These are phyloP conservation scores for Neurospora crassa DNA, from an alignment of 2,329 filamentous ascomycete genomes.

Conservation along the genomic window DNA sequence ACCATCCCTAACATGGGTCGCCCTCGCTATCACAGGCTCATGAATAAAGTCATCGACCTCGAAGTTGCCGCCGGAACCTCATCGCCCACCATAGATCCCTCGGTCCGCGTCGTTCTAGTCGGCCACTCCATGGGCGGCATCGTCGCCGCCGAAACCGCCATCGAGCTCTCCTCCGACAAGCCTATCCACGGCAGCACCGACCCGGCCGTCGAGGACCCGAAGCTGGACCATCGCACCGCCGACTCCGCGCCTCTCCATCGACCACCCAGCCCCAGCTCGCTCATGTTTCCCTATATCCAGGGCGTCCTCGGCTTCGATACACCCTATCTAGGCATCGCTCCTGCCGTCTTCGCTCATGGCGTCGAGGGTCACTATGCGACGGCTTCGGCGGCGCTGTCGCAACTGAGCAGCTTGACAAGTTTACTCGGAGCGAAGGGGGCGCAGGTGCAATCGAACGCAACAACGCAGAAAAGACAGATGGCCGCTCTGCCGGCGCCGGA, in stretches of 20 bases:
- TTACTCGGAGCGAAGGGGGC: constrained; percentile 46
- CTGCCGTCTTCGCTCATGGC: constrained; percentile 73
- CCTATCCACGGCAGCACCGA: constrained; percentile 37
- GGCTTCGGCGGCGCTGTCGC: constrained; percentile 57
- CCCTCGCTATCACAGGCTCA: constrained; percentile 48
- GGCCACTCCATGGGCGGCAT: constrained; percentile 93
- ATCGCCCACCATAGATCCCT: constrained; percentile 78
- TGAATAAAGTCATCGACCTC: constrained; percentile 87
- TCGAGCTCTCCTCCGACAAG: constrained; percentile 54
- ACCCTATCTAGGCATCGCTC: constrained; percentile 74
- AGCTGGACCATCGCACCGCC: constrained; percentile 27
- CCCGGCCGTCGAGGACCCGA: constrained; percentile 22
- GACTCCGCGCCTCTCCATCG: constrained; percentile 24
- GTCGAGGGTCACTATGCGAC: constrained; percentile 81
- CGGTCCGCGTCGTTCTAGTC: constrained; percentile 69
- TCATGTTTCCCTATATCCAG: constrained; percentile 92
- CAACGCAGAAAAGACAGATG: constrained; percentile 26
- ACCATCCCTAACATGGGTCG: constrained; percentile 3
- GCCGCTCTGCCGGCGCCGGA: constrained; percentile 28
- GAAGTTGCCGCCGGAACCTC: constrained; percentile 75
- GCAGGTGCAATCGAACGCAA: constrained; percentile 12
- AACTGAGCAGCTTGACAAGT: constrained; percentile 56
- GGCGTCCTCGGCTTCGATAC: constrained; percentile 91
- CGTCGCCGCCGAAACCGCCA: constrained; percentile 79
- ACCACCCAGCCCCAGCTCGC: constrained; percentile 36